Evolutionary conservation across 176 grass and related monocot genomes (phyloP), one percentile per base, ranked within the genome.

Genomic region (Musa troglodytarum): DNA sequence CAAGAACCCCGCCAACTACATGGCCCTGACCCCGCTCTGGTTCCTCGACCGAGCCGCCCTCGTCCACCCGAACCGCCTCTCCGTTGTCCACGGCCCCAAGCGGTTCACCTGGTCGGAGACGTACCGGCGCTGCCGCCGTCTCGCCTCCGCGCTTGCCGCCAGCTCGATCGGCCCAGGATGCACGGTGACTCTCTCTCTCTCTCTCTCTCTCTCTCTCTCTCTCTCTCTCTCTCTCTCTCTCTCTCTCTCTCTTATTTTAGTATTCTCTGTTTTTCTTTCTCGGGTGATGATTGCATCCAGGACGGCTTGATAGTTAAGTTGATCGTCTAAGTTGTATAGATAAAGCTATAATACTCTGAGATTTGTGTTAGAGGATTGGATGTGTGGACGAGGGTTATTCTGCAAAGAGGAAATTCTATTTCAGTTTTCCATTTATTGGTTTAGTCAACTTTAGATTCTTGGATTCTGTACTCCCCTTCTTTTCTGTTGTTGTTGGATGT

Each of bases 1-100:
- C 14, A 88, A 76, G 84, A 98, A 98, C 80, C 73, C 74, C 19
- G 90, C 95, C 72, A 98, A 98, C 78, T 76, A 86, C 95, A 94
- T 80, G 68, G 86, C 95, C 53, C 86, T 98, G 9, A 98, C 90
- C 62, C 90, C 90, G 26, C 90, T 98, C 52, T 94, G 95, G 95
- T 98, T 98, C 86, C 88, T 98, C 7, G 90, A 98, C 64, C 82
- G 90, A 65, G 90, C 95, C 3, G 88, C 95, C 49, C 78, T 93
- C 86, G 95, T 88, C 53, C 88, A 94, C 49, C 90, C 90, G 59
- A 75, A 80, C 75, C 89, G 84, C 78, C 74, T 71, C 6, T 79
- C 95, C 10, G 51, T 94, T 15, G 78, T 98, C 75, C 95, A 98
- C 77, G 90, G 95, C 34, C 82, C 86, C 23, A 63, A 68, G 12